A percentile compares a stretch with the other conserved stretches of the same genome.
Evolutionary conservation across 1,284 basidiomycete species (phyloP).

Genomic region (Mixia osmundae): DNA sequence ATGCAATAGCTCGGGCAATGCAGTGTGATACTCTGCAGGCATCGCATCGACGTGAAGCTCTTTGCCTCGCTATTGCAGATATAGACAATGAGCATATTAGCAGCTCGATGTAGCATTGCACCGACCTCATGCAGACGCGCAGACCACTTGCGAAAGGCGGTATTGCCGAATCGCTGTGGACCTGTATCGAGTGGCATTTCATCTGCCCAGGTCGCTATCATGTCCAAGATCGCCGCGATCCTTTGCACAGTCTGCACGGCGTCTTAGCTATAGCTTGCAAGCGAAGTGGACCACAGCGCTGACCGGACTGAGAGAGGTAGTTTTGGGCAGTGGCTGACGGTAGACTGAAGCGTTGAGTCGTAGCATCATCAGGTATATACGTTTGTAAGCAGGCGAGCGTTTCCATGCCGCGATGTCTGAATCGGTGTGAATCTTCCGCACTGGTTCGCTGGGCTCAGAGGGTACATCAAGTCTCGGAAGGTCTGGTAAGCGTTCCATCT

Average conservation of each 20-base stretch:
- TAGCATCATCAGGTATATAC: slow-evolving; percentile 17
- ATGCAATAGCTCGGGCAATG: slow-evolving; percentile 38
- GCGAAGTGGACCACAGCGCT: neutral
- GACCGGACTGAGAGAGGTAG: neutral
- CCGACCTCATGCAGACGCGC: slow-evolving; percentile 48
- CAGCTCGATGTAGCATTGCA: slow-evolving; percentile 2
- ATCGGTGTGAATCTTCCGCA: slow-evolving; percentile 19
- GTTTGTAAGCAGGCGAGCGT: slow-evolving; percentile 15
- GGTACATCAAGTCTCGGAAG: no score
- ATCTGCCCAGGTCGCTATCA: slow-evolving; percentile 52
- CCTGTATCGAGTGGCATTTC: slow-evolving; percentile 54
- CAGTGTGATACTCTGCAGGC: slow-evolving; percentile 15
- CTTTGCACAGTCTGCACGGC: slow-evolving; percentile 28
- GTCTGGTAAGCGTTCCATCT: no score
- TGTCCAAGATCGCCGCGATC: slow-evolving; percentile 38
- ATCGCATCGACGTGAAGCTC: slow-evolving; percentile 27
- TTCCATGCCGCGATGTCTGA: slow-evolving; percentile 20
- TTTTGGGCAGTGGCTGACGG: slow-evolving; percentile 10
- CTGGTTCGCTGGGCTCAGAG: no score
- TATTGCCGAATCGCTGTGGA: slow-evolving; percentile 82
- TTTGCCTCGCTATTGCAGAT: slow-evolving; percentile 32
- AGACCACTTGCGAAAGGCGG: slow-evolving; percentile 75
- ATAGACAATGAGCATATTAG: neutral
- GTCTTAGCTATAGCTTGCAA: neutral
- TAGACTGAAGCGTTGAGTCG: slow-evolving; percentile 19